phyloP scores from a whole-genome alignment of 768 basidiomycete species.

The Lentinus tigrinus region DNA sequence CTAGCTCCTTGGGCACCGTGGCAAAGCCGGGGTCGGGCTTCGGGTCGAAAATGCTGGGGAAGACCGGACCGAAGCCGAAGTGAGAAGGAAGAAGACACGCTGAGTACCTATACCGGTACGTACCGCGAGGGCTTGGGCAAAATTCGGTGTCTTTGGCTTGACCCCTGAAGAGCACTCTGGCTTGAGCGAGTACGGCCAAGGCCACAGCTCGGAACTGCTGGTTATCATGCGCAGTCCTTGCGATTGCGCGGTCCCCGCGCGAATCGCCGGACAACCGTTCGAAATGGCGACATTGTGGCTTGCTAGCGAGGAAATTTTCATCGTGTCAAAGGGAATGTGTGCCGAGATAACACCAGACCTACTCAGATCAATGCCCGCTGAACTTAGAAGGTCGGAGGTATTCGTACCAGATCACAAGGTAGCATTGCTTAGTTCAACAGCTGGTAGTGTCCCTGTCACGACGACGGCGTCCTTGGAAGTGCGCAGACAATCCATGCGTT shows the following conservation, averaged over 20 bases:
- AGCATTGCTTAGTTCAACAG: background rate
- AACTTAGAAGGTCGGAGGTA: background rate
- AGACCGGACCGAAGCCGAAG: constrained; percentile 11
- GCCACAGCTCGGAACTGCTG: background rate
- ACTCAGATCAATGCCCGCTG: constrained; percentile 1
- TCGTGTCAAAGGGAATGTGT: background rate
- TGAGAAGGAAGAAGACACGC: background rate
- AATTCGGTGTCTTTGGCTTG: constrained; percentile 2
- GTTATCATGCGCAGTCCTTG: background rate
- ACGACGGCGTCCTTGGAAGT: too few relatives aligned
- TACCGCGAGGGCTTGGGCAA: background rate
- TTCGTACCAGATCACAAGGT: constrained; percentile 2
- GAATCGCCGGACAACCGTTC: background rate
- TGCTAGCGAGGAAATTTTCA: background rate
- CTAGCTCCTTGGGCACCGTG: background rate
- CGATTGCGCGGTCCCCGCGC: background rate
- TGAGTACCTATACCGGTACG: background rate
- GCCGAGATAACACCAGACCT: background rate
- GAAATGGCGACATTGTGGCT: background rate
- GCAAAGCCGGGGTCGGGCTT: background rate
- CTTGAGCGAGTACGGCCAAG: background rate
- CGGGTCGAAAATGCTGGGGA: background rate
- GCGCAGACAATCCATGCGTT: too few relatives aligned
- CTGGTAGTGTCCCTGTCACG: background rate
- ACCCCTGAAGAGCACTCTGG: constrained; percentile 3